Evolutionary conservation across 202 grass and related monocot species (phyloP).

Genomic region (Carex arenaria): DNA sequence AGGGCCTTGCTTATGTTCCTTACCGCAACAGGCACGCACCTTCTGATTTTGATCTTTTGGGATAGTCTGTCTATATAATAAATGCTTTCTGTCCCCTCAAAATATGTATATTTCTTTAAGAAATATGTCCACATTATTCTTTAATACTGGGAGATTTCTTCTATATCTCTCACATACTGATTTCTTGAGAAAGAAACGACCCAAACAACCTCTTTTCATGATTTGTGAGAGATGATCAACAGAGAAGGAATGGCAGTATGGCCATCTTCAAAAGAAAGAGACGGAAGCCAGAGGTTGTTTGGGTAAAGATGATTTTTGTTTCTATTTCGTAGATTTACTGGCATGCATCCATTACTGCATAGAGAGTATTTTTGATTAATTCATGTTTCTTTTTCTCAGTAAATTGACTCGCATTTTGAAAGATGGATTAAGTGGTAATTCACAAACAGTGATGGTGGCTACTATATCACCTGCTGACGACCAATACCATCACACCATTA

Average conservation of each 20-base stretch:
- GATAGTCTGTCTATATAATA: not conserved
- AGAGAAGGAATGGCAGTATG: not conserved
- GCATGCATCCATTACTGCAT: not conserved
- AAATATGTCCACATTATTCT: slow-evolving; percentile 13
- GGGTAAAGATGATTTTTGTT: not conserved
- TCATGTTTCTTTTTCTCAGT: slow-evolving; percentile 41
- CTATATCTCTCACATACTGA: slow-evolving; percentile 18
- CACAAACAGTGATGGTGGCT: slow-evolving; percentile 96
- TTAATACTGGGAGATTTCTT: not conserved
- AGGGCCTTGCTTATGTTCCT: slow-evolving; percentile 98
- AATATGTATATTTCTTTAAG: not conserved
- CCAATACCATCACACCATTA: slow-evolving; percentile 95
- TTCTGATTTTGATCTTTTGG: slow-evolving; percentile 2
- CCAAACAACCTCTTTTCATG: slow-evolving; percentile 8
- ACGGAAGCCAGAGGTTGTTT: not conserved
- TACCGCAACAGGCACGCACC: slow-evolving; percentile 83
- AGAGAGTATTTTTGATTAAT: not conserved
- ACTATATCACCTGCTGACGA: slow-evolving; percentile 95
- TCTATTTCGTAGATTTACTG: not conserved
- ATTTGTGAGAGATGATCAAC: not conserved
- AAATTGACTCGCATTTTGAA: slow-evolving; percentile 99
- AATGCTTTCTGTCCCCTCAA: not conserved
- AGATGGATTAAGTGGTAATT: slow-evolving; percentile 98
- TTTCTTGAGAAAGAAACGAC: not conserved
- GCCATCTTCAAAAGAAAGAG: not conserved